Evolutionary conservation across 2,329 filamentous ascomycete genomes (phyloP).

Genomic region (Paecilomyces dactylethromorphus): DNA sequence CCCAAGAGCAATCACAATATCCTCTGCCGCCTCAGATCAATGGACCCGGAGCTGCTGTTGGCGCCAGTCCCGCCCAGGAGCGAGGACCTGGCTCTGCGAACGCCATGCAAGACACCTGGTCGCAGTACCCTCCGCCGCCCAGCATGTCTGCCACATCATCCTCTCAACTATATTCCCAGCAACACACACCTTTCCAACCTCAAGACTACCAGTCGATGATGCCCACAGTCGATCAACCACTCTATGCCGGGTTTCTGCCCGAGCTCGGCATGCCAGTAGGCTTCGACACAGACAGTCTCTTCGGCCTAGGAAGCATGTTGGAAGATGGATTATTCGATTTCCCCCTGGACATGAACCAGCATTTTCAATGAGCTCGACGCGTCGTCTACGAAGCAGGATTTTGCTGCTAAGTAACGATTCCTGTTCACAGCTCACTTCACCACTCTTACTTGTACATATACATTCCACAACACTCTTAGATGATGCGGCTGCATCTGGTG

Average conservation of each 20-base stretch:
- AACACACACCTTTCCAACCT: not conserved
- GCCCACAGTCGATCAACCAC: slow-evolving; percentile 8
- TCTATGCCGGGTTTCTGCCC: slow-evolving; percentile 14
- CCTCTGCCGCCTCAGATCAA: slow-evolving; percentile 1
- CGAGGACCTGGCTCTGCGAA: not conserved
- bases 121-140: slow-evolving; percentile 3
- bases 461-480: not conserved
- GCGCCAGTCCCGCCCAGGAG: not conserved
- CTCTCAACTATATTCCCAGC: slow-evolving; percentile 3
- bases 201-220: slow-evolving; percentile 6
- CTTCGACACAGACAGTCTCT: slow-evolving; percentile 22
- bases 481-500: not conserved
- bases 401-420: not conserved
- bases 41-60: not conserved
- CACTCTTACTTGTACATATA: not conserved
- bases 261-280: slow-evolving; percentile 20
- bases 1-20: not conserved
- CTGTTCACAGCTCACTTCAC: not conserved
- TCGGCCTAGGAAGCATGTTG: slow-evolving; percentile 24
- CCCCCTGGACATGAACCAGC: slow-evolving; percentile 5
- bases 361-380: not conserved
- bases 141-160: slow-evolving; percentile 8
- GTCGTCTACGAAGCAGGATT: not conserved
- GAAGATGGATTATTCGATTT: slow-evolving; percentile 24
- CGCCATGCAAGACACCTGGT: slow-evolving; percentile 5